Percentiles rank a stretch among this genome's conserved stretches.
phyloP scores from a whole-genome alignment of 2,329 filamentous ascomycete species.

The Aureobasidium subglaciale region DNA sequence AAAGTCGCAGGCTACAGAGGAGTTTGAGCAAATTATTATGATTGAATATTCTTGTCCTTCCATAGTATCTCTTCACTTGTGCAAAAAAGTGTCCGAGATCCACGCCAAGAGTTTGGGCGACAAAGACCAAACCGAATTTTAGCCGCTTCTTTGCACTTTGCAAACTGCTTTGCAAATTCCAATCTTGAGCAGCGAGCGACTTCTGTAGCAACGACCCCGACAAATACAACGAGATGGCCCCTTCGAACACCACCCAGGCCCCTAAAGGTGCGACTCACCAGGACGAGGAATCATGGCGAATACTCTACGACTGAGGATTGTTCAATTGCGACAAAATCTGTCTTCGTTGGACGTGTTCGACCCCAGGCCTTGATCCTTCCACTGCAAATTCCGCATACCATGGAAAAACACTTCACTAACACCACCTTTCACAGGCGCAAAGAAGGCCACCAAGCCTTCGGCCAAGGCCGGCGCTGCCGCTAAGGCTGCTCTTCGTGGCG shows the following conservation, averaged over 20 bases:
- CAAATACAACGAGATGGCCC: slow-evolving; percentile 31
- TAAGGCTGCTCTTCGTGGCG: slow-evolving; percentile 92
- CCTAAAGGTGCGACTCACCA: slow-evolving; percentile 7
- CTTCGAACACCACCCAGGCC: slow-evolving; percentile 30
- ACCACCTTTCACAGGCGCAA: slow-evolving; percentile 17
- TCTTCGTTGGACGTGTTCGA: slow-evolving; percentile 10
- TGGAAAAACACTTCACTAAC: slow-evolving; percentile 16
- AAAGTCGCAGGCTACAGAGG: not conserved
- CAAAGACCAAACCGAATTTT: not conserved
- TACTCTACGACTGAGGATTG: not conserved
- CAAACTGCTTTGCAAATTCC: not conserved
- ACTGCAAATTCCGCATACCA: slow-evolving; percentile 15
- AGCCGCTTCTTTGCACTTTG: too few relatives aligned
- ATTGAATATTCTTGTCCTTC: not conserved
- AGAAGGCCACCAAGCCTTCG: slow-evolving; percentile 52
- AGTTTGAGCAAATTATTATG: not conserved
- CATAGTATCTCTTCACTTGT: not conserved
- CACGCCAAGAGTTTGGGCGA: not conserved
- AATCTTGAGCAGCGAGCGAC: slow-evolving; percentile 21
- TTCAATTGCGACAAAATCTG: slow-evolving; percentile 6
- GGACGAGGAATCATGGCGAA: slow-evolving; percentile 9
- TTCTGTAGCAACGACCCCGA: slow-evolving; percentile 22
- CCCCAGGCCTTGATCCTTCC: slow-evolving; percentile 6
- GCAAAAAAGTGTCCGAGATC: not conserved
- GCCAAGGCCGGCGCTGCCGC: slow-evolving; percentile 83